Conservation (phyloP, 1,284 basidiomycete genomes). For the Fomes fomentarius region DNA sequence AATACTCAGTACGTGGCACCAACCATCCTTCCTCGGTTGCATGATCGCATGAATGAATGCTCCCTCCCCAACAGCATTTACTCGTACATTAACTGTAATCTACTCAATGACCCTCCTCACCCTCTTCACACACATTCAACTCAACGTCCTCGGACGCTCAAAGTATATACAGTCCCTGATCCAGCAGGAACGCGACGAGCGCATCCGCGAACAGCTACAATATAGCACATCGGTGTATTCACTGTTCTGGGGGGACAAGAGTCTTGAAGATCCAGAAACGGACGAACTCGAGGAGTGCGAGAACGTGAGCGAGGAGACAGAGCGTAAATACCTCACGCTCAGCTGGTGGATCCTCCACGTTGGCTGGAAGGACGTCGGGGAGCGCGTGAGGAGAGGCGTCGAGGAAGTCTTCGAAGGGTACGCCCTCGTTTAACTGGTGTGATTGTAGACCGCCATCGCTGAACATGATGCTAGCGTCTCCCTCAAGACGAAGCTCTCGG, state of each 20-base stretch:
- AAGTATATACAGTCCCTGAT: slow-evolving; percentile 79
- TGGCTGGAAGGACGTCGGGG: slow-evolving; percentile 84
- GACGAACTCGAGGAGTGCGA: slow-evolving; percentile 37
- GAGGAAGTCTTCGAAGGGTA: slow-evolving; percentile 83
- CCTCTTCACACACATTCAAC: slow-evolving; percentile 82
- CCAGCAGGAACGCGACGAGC: slow-evolving; percentile 65
- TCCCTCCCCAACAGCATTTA: slow-evolving; percentile 67
- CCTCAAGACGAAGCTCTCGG: slow-evolving; percentile 73
- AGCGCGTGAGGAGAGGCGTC: slow-evolving; percentile 72
- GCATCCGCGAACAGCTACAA: slow-evolving; percentile 48
- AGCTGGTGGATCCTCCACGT: slow-evolving; percentile 92
- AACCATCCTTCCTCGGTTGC: neutral
- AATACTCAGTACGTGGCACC: slow-evolving; percentile 59
- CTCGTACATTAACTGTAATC: slow-evolving; percentile 82
- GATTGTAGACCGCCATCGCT: neutral
- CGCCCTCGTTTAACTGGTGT: slow-evolving; percentile 30
- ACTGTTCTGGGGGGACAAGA: slow-evolving; percentile 33
- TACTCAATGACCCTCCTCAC: slow-evolving; percentile 84
- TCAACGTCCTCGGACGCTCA: slow-evolving; percentile 81
- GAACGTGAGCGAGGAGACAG: slow-evolving; percentile 57
- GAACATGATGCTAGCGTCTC: slow-evolving; percentile 62
- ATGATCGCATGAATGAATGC: slow-evolving; percentile 1
- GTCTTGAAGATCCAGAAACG: slow-evolving; percentile 33
- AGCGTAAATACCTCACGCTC: slow-evolving; percentile 81
- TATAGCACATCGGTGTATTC: slow-evolving; percentile 43